A percentile compares a stretch with the other conserved stretches of the same genome.
Evolutionary conservation across 305 asterid species (phyloP).

Genomic region (Withania somnifera): DNA sequence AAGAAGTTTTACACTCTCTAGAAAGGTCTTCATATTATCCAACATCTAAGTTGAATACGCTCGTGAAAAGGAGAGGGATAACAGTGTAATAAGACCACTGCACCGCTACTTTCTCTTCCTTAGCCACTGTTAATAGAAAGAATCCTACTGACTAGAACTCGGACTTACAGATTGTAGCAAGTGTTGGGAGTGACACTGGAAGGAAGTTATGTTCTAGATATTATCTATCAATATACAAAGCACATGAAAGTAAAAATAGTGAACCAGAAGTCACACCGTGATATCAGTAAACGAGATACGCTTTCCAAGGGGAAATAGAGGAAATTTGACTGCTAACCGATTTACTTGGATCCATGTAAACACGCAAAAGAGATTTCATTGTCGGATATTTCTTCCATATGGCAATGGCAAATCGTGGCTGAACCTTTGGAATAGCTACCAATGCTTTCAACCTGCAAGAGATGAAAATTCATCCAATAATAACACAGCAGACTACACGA

Average conservation of each 20-base stretch:
- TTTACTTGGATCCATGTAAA: constrained; percentile 83
- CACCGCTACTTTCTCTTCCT: not conserved
- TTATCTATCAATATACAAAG: not conserved
- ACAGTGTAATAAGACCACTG: not conserved
- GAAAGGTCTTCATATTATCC: not conserved
- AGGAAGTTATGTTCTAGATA: not conserved
- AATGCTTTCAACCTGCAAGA: constrained; percentile 76
- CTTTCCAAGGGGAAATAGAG: not conserved
- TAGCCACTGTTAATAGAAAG: not conserved
- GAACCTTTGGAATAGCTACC: constrained; percentile 86
- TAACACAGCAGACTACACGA: not conserved
- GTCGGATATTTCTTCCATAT: constrained; percentile 91
- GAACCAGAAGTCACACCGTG: not conserved
- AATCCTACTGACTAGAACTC: not conserved
- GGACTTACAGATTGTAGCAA: not conserved
- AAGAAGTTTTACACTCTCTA: not conserved
- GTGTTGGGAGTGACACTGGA: not conserved
- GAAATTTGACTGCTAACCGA: constrained; percentile 38
- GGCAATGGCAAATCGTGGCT: constrained; percentile 83
- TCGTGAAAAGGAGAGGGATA: not conserved
- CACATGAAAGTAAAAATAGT: not conserved
- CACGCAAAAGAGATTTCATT: constrained; percentile 80
- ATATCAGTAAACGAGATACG: not conserved
- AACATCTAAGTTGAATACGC: not conserved
- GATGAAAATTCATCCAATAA: not conserved